phyloP scores from a whole-genome alignment of 2,329 filamentous ascomycete species.

The Neurospora sp. region DNA sequence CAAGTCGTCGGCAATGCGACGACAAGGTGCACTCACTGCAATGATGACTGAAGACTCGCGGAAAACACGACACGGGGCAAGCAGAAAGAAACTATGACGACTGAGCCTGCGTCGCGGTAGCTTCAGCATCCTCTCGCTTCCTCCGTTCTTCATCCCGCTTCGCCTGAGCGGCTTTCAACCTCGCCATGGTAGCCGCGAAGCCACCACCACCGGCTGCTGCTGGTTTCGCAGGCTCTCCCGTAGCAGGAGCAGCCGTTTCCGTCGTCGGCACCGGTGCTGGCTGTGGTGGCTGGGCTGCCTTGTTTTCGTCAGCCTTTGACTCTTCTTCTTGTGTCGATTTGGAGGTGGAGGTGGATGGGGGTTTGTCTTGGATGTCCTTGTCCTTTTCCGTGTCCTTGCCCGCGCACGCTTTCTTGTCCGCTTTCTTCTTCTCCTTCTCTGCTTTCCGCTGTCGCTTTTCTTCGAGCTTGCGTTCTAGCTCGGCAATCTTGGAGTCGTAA shows the following conservation, averaged over 20 bases:
- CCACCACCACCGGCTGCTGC: not conserved
- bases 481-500: conserved; percentile 29
- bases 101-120: conserved; percentile 9
- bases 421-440: conserved; percentile 32
- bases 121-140: conserved; percentile 34
- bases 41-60: not conserved
- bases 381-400: conserved; percentile 2
- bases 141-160: conserved; percentile 38
- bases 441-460: conserved; percentile 29
- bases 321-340: not conserved
- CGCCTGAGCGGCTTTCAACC: conserved; percentile 46
- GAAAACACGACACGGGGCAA: not conserved
- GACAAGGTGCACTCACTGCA: not conserved
- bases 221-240: not conserved
- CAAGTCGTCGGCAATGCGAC: not conserved
- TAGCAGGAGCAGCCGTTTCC: not conserved
- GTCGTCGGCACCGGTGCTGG: not conserved
- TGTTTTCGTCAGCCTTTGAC: not conserved
- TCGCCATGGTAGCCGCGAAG: conserved; percentile 39
- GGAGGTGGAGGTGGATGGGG: not conserved
- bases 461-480: conserved; percentile 33
- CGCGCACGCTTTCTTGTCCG: conserved; percentile 32
- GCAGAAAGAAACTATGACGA: not conserved
- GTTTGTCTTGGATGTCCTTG: conserved; percentile 28
- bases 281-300: not conserved